phyloP scores from a whole-genome alignment of 805 yeast species.

The Wickerhamiella dianesei region DNA sequence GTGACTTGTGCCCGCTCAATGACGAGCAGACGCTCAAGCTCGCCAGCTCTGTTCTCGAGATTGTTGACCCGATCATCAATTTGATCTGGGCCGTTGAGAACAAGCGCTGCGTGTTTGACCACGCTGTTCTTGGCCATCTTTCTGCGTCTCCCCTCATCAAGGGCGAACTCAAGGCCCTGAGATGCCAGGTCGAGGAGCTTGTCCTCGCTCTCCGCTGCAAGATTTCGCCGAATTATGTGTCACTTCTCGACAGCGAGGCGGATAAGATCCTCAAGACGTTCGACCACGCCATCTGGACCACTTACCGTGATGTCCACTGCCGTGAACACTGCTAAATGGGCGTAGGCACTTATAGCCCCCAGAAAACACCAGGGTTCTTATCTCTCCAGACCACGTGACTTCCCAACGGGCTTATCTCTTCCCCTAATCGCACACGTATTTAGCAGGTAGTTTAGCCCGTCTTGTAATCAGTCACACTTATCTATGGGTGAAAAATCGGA shows the following conservation, averaged over 20 bases:
- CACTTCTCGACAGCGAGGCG: slow-evolving; percentile 1
- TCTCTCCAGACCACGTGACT: background rate
- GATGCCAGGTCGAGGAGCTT: slow-evolving; percentile 9
- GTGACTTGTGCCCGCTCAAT: slow-evolving; percentile 9
- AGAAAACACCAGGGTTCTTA: background rate
- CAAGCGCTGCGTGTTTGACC: slow-evolving; percentile 8
- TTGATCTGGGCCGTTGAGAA: slow-evolving; percentile 2
- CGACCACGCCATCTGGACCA: slow-evolving; percentile 7
- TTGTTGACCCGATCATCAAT: slow-evolving; percentile 7
- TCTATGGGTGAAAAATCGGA: slow-evolving; percentile 29
- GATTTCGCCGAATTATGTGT: slow-evolving; percentile 5
- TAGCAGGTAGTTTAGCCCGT: background rate
- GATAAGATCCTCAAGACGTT: slow-evolving; percentile 7
- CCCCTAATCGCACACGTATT: background rate
- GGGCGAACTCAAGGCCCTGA: slow-evolving; percentile 6
- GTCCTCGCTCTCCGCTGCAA: slow-evolving; percentile 7
- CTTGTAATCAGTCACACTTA: background rate
- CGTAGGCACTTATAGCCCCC: background rate
- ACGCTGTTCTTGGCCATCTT: slow-evolving; percentile 7
- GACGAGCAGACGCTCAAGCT: slow-evolving; percentile 6
- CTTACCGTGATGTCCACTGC: background rate
- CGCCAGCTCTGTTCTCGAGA: slow-evolving; percentile 3
- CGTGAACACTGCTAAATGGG: background rate
- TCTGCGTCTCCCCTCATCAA: slow-evolving; percentile 11
- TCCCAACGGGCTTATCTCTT: background rate